Conservation (phyloP, 2,329 filamentous ascomycete species). For the Pseudogymnoascus sp. region DNA sequence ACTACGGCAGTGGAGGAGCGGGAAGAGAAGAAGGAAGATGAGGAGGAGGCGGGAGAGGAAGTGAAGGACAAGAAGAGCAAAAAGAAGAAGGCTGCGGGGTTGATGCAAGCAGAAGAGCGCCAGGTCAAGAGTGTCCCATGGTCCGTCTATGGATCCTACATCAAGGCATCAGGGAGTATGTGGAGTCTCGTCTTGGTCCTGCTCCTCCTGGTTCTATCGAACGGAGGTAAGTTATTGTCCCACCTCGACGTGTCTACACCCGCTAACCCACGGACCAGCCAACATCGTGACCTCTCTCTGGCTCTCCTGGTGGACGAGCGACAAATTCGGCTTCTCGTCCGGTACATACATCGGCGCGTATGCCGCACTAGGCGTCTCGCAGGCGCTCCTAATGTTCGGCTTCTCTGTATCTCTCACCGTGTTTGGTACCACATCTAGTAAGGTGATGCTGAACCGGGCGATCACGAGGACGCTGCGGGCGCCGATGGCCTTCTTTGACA, state of each 20-base stretch:
- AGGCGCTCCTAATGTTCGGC: conserved; percentile 69
- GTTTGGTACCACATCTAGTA: conserved; percentile 74
- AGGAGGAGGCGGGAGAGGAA: conserved; percentile 44
- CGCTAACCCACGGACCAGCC: conserved; percentile 32
- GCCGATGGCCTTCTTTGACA: conserved; percentile 93
- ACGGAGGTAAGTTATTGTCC: conserved; percentile 42
- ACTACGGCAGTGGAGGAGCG: conserved; percentile 69
- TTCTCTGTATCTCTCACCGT: conserved; percentile 76
- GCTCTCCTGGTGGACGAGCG: conserved; percentile 88
- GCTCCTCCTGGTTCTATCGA: conserved; percentile 51
- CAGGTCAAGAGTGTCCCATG: conserved; percentile 58
- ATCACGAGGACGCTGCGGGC: conserved; percentile 69
- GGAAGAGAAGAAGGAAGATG: conserved; percentile 45
- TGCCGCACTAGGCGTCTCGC: conserved; percentile 63
- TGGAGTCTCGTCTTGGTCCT: conserved; percentile 51
- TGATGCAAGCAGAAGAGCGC: conserved; percentile 69
- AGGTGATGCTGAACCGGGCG: conserved; percentile 72
- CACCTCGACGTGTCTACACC: neutral
- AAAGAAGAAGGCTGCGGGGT: conserved; percentile 51
- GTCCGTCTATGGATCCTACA: conserved; percentile 59
- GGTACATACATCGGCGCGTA: conserved; percentile 69
- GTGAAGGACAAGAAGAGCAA: conserved; percentile 41
- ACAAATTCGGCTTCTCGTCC: conserved; percentile 61
- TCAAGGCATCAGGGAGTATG: conserved; percentile 54
- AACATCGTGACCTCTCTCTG: conserved; percentile 87